Evolutionary conservation across 257 asterid genomes (phyloP), one percentile per base, ranked within the genome.

Genomic region (Solanum ossicruentum): DNA sequence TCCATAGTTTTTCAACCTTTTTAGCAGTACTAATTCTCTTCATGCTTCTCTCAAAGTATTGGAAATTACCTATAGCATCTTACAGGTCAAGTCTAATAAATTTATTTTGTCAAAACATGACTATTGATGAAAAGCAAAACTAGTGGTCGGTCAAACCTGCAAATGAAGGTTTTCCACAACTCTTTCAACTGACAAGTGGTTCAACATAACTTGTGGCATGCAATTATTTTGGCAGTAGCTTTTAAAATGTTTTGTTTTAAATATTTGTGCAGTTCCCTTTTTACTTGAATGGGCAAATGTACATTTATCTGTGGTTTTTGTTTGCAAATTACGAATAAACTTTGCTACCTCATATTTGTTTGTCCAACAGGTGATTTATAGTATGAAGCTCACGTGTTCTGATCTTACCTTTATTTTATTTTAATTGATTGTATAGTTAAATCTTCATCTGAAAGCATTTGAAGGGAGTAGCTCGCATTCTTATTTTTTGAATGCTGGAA

Each of bases 401-500:
- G 54, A 43, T 67, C 21, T 15, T 32, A 13, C 17, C 58, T 52
- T 58, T n/a, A n/a, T 41, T 82, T 58, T n/a, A 65, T 12, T 81
- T 52, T 52, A 20, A 28, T 57, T 49, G 28, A 51, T 39, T 67
- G 67, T 83, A 11, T 51, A n/a, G 69, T 23, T 51, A 49, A 13
- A 75, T 28, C 78, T 83, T 65, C 80, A 32, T 67, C 17, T 16
- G 51, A 18, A 21, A 83, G 10, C 72, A 63, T 51, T 10, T 71
- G 78, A 71, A 71, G 79, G 41, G 28, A 10, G 79, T 71, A 0
- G 79, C 52, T 17, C 13, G 20, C 82, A 41, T 51, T 60, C 58
- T 66, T 81, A 83, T 86, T 82, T 81, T 86, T 78, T 78, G 77
- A 84, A 69, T 71, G 43, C 82, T 16, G 28, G 43, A 60, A 58